Evolutionary conservation across 2,329 filamentous ascomycete species (phyloP).

Genomic region (Colletotrichum chlorophyti): DNA sequence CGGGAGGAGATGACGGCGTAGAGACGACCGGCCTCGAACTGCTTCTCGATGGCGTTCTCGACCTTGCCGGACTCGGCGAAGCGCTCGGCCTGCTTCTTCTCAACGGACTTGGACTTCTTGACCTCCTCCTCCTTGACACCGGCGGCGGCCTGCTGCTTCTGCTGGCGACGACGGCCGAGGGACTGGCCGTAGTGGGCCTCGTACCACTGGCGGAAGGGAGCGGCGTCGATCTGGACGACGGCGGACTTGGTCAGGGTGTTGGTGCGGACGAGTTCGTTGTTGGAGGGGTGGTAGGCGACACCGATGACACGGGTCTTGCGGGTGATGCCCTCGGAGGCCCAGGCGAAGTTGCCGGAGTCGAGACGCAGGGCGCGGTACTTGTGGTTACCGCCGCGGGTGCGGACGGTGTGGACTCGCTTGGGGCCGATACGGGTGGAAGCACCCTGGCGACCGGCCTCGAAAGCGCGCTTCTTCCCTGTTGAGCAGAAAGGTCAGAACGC

Average conservation of each 20-base stretch:
- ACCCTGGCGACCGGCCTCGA: constrained; percentile 99
- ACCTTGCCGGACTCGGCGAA: constrained; percentile 89
- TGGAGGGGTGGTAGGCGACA: constrained; percentile 98
- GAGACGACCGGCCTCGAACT: constrained; percentile 99
- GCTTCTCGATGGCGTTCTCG: constrained; percentile 89
- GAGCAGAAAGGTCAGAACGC: constrained; percentile 72
- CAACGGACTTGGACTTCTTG: constrained; percentile 95
- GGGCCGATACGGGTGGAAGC: constrained; percentile 99
- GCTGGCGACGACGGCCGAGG: constrained; percentile 90
- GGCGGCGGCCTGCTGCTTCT: constrained; percentile 69
- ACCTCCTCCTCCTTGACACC: constrained; percentile 68
- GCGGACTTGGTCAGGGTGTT: constrained; percentile 99
- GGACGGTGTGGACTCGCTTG: constrained; percentile 96
- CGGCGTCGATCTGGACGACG: constrained; percentile 98
- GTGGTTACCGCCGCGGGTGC: constrained; percentile 97
- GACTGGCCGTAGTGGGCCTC: constrained; percentile 97
- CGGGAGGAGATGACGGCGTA: constrained; percentile 92
- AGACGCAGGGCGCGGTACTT: constrained; percentile 99
- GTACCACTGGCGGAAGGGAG: constrained; percentile 99
- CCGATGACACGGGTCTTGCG: constrained; percentile 99
- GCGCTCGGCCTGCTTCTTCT: constrained; percentile 95
- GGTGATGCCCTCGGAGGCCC: constrained; percentile 96
- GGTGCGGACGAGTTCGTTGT: constrained; percentile 99
- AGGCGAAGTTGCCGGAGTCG: constrained; percentile 99
- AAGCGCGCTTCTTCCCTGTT: constrained; percentile 94